These are phyloP conservation scores for Rhodotorula kratochvilovae DNA, from an alignment of 768 basidiomycete species.

Conservation along the genomic window DNA sequence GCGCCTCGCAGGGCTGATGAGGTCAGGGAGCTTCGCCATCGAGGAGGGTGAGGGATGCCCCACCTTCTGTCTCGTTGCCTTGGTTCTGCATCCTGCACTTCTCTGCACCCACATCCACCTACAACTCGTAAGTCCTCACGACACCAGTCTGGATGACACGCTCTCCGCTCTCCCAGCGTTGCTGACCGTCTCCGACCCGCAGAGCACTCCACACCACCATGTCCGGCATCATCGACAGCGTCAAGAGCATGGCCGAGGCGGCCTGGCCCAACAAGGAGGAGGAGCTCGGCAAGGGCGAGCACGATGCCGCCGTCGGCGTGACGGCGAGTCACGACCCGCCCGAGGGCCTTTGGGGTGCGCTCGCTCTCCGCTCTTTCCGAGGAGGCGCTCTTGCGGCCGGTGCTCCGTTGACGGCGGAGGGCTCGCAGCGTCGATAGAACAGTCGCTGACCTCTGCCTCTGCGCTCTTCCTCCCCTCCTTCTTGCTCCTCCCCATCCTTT, in stretches of 20 bases:
- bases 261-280: conserved; percentile 13
- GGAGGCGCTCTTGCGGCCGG: not conserved
- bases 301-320: conserved; percentile 12
- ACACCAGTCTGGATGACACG: too few relatives aligned
- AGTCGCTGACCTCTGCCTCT: not conserved
- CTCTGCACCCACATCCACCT: too few relatives aligned
- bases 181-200: too few relatives aligned
- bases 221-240: conserved; percentile 11
- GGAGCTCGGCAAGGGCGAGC: conserved; percentile 2
- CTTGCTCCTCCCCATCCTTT: not conserved
- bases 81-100: too few relatives aligned
- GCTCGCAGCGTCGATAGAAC: not conserved
- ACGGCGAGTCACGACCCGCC: conserved; percentile 7
- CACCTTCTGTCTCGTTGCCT: too few relatives aligned
- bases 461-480: not conserved
- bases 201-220: not conserved
- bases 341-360: not conserved
- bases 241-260: not conserved
- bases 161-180: too few relatives aligned
- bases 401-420: too few relatives aligned
- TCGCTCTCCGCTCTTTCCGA: too few relatives aligned
- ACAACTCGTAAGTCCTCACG: too few relatives aligned
- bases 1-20: not conserved
- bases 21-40: too few relatives aligned
- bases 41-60: not conserved